Base-by-base conservation (phyloP, 495 filamentous ascomycete genomes). In the Talaromyces borbonicus region DNA sequence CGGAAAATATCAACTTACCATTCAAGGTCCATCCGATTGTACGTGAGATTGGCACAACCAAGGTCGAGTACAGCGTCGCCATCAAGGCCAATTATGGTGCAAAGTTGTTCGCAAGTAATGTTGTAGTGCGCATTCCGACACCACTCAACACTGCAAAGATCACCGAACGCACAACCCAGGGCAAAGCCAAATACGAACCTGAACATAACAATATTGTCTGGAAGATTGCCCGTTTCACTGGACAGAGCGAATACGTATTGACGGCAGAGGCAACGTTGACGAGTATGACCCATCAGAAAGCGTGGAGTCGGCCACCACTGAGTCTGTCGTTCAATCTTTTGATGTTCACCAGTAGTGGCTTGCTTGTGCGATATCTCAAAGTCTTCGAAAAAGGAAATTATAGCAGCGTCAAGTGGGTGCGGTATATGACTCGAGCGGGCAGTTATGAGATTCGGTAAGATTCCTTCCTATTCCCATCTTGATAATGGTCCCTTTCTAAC, bases 361-460 rank as follows among this genome's bases (percentile, higher is more conserved):
- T 99, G 55, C 59, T 99, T 52, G 93, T 99, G 40, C 68, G 93
- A 32, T 99, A 99, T 65, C 67, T 99, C 48, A 99, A 99, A 70
- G 93, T 99, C 20, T 99, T 99, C 69, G 93, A 99, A 74, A 99
- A 99, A 80, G 87, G 75, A 60, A 96, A 97, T 66, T 99, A 99
- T 59, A 90, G 84, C 47, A 93, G 85, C 54, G 93, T 99, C 8
- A 99, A 99, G 59, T 99, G 93, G 93, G 93, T 99, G 52, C 70
- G 93, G 55, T 99, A 99, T 66, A 99, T 99, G 93, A 99, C 93
- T 23, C 75, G 93, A 38, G 93, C 90, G 14, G 73, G 73, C 32
- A 77, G 73, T 56, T 77, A 77, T 51, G 73, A 77, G 54, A 74
- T 78, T 39, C 65, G 74, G 69, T 78, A 69, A 18, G 54, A 55